Evolutionary conservation across 345 rosid genomes (phyloP).

Genomic region (thale cress (Arabidopsis thaliana)): DNA sequence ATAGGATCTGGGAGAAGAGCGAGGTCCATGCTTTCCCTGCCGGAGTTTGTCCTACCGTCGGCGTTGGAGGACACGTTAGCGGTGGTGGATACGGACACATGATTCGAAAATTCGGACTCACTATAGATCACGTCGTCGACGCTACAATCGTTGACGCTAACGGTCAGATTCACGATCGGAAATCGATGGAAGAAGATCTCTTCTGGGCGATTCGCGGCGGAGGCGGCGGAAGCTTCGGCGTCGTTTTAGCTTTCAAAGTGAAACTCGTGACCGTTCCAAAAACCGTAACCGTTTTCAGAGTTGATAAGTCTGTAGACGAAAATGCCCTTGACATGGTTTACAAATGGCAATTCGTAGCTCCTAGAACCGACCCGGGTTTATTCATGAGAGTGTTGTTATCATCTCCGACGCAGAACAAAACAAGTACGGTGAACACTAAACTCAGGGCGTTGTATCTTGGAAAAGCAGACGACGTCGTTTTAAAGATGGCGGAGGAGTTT

Average conservation of each 20-base stretch:
- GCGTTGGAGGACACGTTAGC: constrained; percentile 57
- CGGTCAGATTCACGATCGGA: constrained; percentile 48
- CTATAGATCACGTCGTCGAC: constrained; percentile 51
- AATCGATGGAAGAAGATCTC: constrained; percentile 61
- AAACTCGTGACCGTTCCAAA: constrained; percentile 53
- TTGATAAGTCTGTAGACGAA: constrained; percentile 40
- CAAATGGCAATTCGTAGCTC: constrained; percentile 48
- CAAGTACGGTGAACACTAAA: constrained; percentile 41
- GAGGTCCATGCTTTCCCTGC: constrained; percentile 59
- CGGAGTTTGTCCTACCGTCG: constrained; percentile 54
- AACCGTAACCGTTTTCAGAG: constrained; percentile 52
- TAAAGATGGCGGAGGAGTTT: constrained; percentile 39
- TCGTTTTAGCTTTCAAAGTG: constrained; percentile 49
- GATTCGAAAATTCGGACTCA: constrained; percentile 54
- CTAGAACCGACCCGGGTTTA: constrained; percentile 42
- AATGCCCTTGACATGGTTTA: constrained; percentile 49
- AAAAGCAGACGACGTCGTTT: constrained; percentile 39
- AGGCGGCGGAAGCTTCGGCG: constrained; percentile 57
- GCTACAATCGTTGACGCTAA: constrained; percentile 49
- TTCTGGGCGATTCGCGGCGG: constrained; percentile 64
- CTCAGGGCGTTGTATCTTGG: constrained; percentile 52
- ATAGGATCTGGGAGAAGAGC: constrained; percentile 51
- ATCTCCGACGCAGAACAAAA: constrained; percentile 27
- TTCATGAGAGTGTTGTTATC: constrained; percentile 39
- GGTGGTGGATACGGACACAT: constrained; percentile 56